These are phyloP conservation scores for Citrullus mucosospermus DNA, from an alignment of 306 rosid genomes.

Conservation along the genomic window DNA sequence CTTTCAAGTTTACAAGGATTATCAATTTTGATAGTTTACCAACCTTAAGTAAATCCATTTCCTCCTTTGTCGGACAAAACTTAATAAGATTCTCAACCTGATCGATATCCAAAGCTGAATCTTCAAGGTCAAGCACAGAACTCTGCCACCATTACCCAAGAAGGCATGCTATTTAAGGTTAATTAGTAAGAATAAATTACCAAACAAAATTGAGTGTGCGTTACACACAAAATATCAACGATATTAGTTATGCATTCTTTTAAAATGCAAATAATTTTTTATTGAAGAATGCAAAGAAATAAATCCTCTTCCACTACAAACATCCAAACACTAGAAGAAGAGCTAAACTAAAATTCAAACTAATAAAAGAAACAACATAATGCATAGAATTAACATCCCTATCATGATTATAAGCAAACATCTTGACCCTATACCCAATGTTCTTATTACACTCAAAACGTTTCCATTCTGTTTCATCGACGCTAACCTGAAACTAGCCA, in stretches of 20 bases:
- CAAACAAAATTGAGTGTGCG: background rate
- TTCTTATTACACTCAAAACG: background rate
- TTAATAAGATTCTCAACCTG: slow-evolving; percentile 87
- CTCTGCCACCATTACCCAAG: slow-evolving; percentile 27
- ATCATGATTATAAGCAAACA: background rate
- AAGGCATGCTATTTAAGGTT: slow-evolving; percentile 1
- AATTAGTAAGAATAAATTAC: background rate
- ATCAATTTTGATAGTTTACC: slow-evolving; percentile 3
- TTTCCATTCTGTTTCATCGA: background rate
- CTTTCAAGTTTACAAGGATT: slow-evolving; percentile 13
- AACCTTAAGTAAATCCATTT: slow-evolving; percentile 85
- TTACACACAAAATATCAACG: background rate
- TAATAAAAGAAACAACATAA: background rate
- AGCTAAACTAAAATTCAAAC: background rate
- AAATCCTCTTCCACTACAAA: background rate
- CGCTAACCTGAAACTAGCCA: background rate
- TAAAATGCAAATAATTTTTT: background rate
- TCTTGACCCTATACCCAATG: background rate
- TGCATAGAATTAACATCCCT: background rate
- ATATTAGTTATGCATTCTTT: background rate
- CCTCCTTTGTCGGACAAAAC: slow-evolving; percentile 90
- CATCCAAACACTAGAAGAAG: background rate
- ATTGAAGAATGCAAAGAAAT: background rate
- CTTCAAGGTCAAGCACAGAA: slow-evolving; percentile 75
- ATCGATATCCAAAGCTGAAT: slow-evolving; percentile 58